phyloP scores from a whole-genome alignment of 495 filamentous ascomycete species.

The Extremus antarcticus region DNA sequence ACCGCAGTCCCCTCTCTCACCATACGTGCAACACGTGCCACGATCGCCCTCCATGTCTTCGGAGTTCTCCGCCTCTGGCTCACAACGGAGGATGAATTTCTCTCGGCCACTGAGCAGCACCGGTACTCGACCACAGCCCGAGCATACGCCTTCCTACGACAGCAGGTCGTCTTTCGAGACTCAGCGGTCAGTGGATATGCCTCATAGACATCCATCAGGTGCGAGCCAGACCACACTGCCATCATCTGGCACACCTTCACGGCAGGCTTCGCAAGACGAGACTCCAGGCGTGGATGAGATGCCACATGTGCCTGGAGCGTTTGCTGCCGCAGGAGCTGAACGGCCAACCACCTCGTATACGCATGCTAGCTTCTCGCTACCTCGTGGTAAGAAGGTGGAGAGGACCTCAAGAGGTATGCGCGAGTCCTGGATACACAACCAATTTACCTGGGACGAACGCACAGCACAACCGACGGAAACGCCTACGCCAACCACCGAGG shows the following conservation, averaged over 20 bases:
- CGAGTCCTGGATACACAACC: slow-evolving; percentile 47
- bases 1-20: slow-evolving; percentile 55
- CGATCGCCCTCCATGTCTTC: slow-evolving; percentile 78
- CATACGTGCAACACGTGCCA: slow-evolving; percentile 41
- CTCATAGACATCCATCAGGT: slow-evolving; percentile 46
- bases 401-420: slow-evolving; percentile 56
- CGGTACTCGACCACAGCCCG: slow-evolving; percentile 13
- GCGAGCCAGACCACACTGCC: slow-evolving; percentile 44
- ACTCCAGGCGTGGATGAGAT: slow-evolving; percentile 43
- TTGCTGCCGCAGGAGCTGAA: background rate
- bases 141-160: slow-evolving; percentile 16
- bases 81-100: slow-evolving; percentile 67
- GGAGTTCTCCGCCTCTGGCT: slow-evolving; percentile 54
- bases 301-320: slow-evolving; percentile 38
- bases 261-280: slow-evolving; percentile 33
- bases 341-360: slow-evolving; percentile 56
- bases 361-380: slow-evolving; percentile 73
- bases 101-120: slow-evolving; percentile 79
- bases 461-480: background rate
- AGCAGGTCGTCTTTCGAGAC: slow-evolving; percentile 22
- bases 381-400: slow-evolving; percentile 66
- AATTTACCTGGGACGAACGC: slow-evolving; percentile 42
- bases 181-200: slow-evolving; percentile 48
- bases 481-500: background rate
- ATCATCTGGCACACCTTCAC: slow-evolving; percentile 34